These are phyloP conservation scores for Diaporthe eres DNA, from an alignment of 2,329 filamentous ascomycete genomes.

Conservation along the genomic window DNA sequence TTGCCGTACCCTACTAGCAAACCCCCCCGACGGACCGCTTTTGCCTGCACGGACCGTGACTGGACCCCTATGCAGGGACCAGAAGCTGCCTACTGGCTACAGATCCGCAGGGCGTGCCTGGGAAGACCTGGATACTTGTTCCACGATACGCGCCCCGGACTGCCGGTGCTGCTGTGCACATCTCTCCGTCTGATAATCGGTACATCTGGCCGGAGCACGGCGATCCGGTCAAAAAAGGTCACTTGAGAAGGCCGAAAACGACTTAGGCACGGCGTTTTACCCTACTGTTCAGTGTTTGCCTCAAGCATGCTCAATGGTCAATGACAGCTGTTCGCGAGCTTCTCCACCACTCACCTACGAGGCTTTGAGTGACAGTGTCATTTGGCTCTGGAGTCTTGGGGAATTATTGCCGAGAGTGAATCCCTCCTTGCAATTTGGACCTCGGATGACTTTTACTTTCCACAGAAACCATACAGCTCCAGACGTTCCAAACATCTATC, in stretches of 20 bases:
- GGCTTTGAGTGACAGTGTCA: background rate
- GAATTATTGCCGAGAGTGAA: background rate
- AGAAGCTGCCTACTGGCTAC: constrained; percentile 7
- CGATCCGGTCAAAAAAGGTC: background rate
- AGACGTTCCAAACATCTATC: background rate
- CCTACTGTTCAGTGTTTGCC: background rate
- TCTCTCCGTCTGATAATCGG: constrained; percentile 21
- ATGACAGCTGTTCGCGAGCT: background rate
- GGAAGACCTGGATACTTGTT: background rate
- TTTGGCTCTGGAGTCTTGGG: background rate
- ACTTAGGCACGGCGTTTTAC: background rate
- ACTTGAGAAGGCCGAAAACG: constrained; percentile 2
- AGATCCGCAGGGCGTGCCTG: background rate
- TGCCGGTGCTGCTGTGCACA: constrained; percentile 7
- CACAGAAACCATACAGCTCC: background rate
- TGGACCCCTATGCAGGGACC: constrained; percentile 32
- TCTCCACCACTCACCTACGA: background rate
- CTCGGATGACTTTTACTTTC: background rate
- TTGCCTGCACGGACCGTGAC: constrained; percentile 18
- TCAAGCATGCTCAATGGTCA: background rate
- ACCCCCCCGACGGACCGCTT: constrained; percentile 15
- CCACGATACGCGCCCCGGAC: constrained; percentile 7
- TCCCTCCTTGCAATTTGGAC: background rate
- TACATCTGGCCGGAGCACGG: background rate
- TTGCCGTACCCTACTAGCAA: constrained; percentile 21